Percentiles rank a stretch among this genome's conserved stretches.
Evolutionary conservation across 2,329 filamentous ascomycete genomes (phyloP).

Genomic region (Fusarium siculi): DNA sequence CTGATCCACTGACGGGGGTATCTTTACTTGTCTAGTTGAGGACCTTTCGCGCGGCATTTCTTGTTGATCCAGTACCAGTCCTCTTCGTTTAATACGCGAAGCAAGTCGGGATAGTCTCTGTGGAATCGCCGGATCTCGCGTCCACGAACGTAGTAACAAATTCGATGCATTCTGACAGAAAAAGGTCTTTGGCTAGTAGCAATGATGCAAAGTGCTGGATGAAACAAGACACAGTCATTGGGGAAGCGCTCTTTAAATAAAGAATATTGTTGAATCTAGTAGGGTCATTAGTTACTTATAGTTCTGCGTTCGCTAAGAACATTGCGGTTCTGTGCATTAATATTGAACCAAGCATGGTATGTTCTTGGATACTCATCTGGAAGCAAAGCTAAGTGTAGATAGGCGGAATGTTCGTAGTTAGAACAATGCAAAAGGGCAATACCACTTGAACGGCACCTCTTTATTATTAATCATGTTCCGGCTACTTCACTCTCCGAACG

Average conservation of each 20-base stretch:
- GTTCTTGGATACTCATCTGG: neutral
- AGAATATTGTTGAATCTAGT: rapidly evolving
- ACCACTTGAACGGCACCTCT: neutral
- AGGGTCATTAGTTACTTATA: rapidly evolving
- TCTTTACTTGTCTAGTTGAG: neutral
- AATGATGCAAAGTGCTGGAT: neutral
- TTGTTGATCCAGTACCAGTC: neutral
- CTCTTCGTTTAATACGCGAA: neutral
- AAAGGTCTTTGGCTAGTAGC: neutral
- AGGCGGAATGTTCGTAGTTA: rapidly evolving
- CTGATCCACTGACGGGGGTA: neutral
- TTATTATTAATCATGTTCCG: too few species aligned
- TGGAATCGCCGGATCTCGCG: neutral
- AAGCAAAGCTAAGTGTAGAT: rapidly evolving
- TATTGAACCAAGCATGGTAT: neutral
- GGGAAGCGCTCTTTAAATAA: neutral
- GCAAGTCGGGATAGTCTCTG: neutral
- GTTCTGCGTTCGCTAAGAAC: neutral
- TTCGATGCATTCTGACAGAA: neutral
- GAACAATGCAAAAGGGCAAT: neutral
- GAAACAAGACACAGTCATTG: rapidly evolving
- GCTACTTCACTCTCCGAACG: neutral
- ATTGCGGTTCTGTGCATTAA: neutral
- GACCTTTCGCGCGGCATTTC: neutral
- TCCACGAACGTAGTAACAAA: neutral